Evolutionary conservation across 345 rosid genomes (phyloP).

Genomic region (Eucalyptus polyanthemos): DNA sequence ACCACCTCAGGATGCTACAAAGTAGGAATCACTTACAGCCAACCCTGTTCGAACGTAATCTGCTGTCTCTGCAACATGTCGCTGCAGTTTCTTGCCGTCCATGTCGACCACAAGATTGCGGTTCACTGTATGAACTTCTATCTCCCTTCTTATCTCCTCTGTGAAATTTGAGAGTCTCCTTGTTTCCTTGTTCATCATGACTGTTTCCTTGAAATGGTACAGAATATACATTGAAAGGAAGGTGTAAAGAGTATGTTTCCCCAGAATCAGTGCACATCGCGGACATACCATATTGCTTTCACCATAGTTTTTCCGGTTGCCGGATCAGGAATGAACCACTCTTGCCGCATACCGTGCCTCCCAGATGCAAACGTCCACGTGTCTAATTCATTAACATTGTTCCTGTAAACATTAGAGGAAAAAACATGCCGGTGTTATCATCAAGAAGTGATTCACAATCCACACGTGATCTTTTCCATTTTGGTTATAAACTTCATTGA

Average conservation of each 20-base stretch:
- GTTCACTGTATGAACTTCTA: constrained; percentile 53
- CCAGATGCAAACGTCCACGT: not conserved
- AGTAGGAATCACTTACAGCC: constrained; percentile 28
- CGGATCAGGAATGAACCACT: not conserved
- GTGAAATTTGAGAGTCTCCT: constrained; percentile 78
- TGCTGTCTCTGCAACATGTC: constrained; percentile 60
- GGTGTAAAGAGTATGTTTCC: not conserved
- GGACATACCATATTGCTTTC: not conserved
- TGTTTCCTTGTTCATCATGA: constrained; percentile 93
- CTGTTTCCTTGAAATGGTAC: constrained; percentile 54
- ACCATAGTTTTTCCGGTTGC: not conserved
- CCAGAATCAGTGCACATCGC: not conserved
- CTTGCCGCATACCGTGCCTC: not conserved
- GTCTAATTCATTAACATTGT: not conserved
- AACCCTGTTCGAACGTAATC: constrained; percentile 61
- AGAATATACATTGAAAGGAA: not conserved
- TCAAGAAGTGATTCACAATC: not conserved
- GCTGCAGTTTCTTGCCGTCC: constrained; percentile 69
- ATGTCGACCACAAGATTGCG: constrained; percentile 52
- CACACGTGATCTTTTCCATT: not conserved
- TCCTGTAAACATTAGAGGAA: not conserved
- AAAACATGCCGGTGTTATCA: not conserved
- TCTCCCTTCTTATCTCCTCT: constrained; percentile 75
- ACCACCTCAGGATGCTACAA: not conserved
- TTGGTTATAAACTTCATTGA: not conserved